Evolutionary conservation across 345 rosid genomes (phyloP).

Genomic region (Isatis tinctoria): DNA sequence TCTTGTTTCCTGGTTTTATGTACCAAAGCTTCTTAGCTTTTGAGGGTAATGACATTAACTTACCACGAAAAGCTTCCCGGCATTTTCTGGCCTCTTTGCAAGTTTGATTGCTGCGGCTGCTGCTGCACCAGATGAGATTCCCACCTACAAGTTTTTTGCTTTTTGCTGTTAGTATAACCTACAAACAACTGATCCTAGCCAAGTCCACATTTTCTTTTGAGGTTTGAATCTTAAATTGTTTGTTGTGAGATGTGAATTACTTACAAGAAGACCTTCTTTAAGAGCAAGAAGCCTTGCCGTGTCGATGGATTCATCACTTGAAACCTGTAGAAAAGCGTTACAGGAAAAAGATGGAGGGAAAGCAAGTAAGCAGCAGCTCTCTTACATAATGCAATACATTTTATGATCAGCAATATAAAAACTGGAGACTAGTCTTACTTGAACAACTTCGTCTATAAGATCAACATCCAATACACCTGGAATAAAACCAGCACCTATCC

Average conservation of each 20-base stretch:
- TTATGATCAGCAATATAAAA: not conserved
- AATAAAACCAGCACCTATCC: conserved; percentile 89
- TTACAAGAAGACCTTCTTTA: conserved; percentile 87
- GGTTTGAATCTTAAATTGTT: not conserved
- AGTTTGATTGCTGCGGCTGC: conserved; percentile 72
- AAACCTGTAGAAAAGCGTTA: conserved; percentile 38
- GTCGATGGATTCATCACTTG: conserved; percentile 81
- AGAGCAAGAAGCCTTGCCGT: conserved; percentile 69
- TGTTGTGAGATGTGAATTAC: conserved; percentile 9
- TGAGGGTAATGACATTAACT: conserved; percentile 27
- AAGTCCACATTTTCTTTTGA: not conserved
- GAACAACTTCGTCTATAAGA: conserved; percentile 76
- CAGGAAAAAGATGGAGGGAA: not conserved
- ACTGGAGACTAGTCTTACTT: conserved; percentile 42
- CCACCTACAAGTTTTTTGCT: conserved; percentile 48
- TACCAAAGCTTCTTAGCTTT: conserved; percentile 4
- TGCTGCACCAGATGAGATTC: conserved; percentile 92
- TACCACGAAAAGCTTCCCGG: conserved; percentile 85
- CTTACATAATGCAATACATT: not conserved
- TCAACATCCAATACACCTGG: conserved; percentile 78
- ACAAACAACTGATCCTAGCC: not conserved
- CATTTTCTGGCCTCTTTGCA: conserved; percentile 81
- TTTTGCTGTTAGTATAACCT: not conserved
- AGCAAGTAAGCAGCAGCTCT: not conserved
- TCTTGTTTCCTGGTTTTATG: not conserved